Evolutionary conservation across 345 rosid species (phyloP).

Genomic region (Heritiera littoralis): DNA sequence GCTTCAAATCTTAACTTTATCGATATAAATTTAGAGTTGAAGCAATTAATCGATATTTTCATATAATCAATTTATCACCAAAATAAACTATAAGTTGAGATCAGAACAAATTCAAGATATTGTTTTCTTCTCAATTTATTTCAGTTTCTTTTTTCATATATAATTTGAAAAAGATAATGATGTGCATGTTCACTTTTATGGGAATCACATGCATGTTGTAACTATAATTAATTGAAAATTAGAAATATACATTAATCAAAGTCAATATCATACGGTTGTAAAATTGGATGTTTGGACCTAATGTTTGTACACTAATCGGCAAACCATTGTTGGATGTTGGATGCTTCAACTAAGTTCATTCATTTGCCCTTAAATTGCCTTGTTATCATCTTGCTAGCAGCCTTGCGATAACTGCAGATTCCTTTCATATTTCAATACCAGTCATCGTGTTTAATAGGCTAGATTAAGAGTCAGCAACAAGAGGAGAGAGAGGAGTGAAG

Average conservation of each 20-base stretch:
- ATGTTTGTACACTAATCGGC: background rate
- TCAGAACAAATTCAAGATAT: background rate
- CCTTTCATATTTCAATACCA: background rate
- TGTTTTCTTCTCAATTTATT: background rate
- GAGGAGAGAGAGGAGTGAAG: too few species aligned
- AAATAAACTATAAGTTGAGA: background rate
- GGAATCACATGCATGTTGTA: constrained; percentile 4
- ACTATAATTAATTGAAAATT: background rate
- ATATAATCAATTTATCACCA: background rate
- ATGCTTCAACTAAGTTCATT: background rate
- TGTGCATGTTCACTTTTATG: background rate
- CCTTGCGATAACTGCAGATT: background rate
- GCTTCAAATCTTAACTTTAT: too few species aligned
- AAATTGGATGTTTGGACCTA: background rate
- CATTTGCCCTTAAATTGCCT: background rate
- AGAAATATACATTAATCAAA: constrained; percentile 2
- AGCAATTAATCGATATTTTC: too few species aligned
- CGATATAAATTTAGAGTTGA: too few species aligned
- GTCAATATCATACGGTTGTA: constrained; percentile 6
- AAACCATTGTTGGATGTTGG: background rate
- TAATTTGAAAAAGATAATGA: background rate
- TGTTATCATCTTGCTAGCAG: background rate
- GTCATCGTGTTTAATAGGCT: background rate
- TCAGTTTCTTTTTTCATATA: background rate
- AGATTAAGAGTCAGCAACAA: background rate